Evolutionary conservation across 2,329 filamentous ascomycete species (phyloP).

Genomic region (Albifimbria verrucaria): DNA sequence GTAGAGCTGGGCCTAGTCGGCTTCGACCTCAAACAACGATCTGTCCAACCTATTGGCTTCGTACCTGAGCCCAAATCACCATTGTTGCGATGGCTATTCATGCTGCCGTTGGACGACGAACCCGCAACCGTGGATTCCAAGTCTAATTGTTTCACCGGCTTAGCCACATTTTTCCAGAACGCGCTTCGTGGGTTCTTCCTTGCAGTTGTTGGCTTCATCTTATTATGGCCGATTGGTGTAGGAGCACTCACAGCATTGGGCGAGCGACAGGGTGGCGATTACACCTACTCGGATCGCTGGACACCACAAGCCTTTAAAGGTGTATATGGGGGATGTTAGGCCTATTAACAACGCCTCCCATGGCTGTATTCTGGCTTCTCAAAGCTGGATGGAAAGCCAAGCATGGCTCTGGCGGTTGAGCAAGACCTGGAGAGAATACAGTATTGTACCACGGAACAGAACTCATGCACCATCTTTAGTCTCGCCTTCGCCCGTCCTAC

Average conservation of each 20-base stretch:
- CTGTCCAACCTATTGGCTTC: slow-evolving; percentile 45
- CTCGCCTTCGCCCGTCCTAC: too few species aligned
- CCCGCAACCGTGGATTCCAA: neutral
- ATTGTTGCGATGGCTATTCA: slow-evolving; percentile 40
- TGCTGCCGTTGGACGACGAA: slow-evolving; percentile 22
- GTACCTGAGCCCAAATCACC: slow-evolving; percentile 29
- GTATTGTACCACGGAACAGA: too few species aligned
- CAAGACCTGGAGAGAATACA: too few species aligned
- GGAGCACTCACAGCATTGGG: slow-evolving; percentile 40
- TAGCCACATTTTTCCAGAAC: slow-evolving; percentile 22
- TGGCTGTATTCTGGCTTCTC: slow-evolving; percentile 48
- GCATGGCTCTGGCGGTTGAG: too few species aligned
- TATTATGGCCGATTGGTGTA: slow-evolving; percentile 42
- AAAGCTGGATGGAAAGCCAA: slow-evolving; percentile 41
- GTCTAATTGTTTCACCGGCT: neutral
- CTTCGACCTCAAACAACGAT: slow-evolving; percentile 40
- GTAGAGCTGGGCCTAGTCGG: slow-evolving; percentile 46
- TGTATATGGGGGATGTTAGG: slow-evolving; percentile 42
- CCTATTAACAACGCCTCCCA: slow-evolving; percentile 42
- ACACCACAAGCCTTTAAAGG: slow-evolving; percentile 48
- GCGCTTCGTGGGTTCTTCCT: slow-evolving; percentile 22
- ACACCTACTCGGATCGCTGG: slow-evolving; percentile 39
- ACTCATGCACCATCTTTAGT: too few species aligned
- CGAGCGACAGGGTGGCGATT: slow-evolving; percentile 35
- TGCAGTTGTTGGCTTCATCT: slow-evolving; percentile 32